Conservation (phyloP, 352 stramenopile genomes). For the Elongisporangium undulatum region DNA sequence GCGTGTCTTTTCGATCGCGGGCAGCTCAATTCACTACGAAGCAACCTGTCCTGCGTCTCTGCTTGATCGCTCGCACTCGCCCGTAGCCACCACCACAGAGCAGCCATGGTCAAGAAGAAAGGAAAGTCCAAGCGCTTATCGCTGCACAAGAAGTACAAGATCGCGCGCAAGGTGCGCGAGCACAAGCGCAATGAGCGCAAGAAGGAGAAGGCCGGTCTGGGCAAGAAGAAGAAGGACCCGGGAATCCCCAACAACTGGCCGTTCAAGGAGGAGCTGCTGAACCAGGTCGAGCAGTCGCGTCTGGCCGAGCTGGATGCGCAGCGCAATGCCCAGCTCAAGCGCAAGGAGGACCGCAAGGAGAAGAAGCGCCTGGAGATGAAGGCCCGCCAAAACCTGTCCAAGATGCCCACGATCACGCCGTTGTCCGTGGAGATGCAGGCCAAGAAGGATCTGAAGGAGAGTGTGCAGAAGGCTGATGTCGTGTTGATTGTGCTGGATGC, state of each 20-base stretch:
- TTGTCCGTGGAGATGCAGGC: slow-evolving; percentile 71
- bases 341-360: slow-evolving; percentile 69
- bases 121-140: slow-evolving; percentile 96
- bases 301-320: slow-evolving; percentile 66
- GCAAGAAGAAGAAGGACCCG: slow-evolving; percentile 96
- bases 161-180: slow-evolving; percentile 89
- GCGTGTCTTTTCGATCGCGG: slow-evolving; percentile 7
- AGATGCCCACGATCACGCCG: slow-evolving; percentile 34
- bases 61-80: not conserved
- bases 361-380: slow-evolving; percentile 36
- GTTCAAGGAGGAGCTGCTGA: slow-evolving; percentile 95
- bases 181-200: slow-evolving; percentile 95
- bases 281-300: slow-evolving; percentile 77
- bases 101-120: slow-evolving; percentile 98
- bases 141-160: slow-evolving; percentile 99
- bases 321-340: slow-evolving; percentile 51
- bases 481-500: slow-evolving; percentile 94
- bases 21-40: not conserved
- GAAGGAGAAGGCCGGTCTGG: slow-evolving; percentile 78
- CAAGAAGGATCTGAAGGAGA: slow-evolving; percentile 77
- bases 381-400: slow-evolving; percentile 20
- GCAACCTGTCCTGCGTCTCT: not conserved
- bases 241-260: slow-evolving; percentile 98
- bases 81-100: not conserved
- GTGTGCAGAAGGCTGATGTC: slow-evolving; percentile 55